Evolutionary conservation across 202 grass and related monocot species (phyloP), one percentile per base, ranked within the genome.

Genomic region (Carex arenaria): DNA sequence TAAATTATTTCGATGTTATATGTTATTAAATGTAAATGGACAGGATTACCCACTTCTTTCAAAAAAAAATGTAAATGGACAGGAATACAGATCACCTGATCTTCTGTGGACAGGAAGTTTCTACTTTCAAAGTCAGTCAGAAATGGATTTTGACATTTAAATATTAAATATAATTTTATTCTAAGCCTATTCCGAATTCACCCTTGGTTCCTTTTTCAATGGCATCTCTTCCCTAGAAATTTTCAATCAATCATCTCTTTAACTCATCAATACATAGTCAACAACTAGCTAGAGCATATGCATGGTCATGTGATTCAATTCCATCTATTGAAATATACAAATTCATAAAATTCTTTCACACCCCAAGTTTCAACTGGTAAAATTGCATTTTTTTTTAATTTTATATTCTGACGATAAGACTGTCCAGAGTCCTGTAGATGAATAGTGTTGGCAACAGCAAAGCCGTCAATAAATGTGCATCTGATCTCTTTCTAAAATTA

Each of bases 401-500:
- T 64, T 2, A 5, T 45, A 9, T 45, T 64, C 12, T 64, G 10
- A 64, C 23, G 22, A 67, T 67, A 38, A 38, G 38, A 5, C 14
- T 18, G 4, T 5, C 10, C 30, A 8, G 32, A 18, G 4, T 14
- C 10, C 13, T 67, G 32, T 38, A 8, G 61, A 64, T 64, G 61
- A 36, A 67, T 34, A 34, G 32, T 34, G 47, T 74, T 20, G 45
- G 9, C 71, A 54, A 32, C 63, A 66, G 12, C 64, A 64, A 64
- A 64, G 61, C 19, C 61, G 3, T 34, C 12, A 67, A 77, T 57
- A 57, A 77, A 77, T 77, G 72, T 77, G 72, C 72, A n/a, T 3
- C 28, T 18, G 52, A 77, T 76, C 14, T 57, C 26, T 34, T 77
- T 32, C 5, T 57, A 57, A 57, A 34, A 74, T 40, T 7, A 74